Percentiles rank a stretch among this genome's conserved stretches.
phyloP scores from a whole-genome alignment of 2,329 filamentous ascomycete species.

The Leptographium galeiforme region DNA sequence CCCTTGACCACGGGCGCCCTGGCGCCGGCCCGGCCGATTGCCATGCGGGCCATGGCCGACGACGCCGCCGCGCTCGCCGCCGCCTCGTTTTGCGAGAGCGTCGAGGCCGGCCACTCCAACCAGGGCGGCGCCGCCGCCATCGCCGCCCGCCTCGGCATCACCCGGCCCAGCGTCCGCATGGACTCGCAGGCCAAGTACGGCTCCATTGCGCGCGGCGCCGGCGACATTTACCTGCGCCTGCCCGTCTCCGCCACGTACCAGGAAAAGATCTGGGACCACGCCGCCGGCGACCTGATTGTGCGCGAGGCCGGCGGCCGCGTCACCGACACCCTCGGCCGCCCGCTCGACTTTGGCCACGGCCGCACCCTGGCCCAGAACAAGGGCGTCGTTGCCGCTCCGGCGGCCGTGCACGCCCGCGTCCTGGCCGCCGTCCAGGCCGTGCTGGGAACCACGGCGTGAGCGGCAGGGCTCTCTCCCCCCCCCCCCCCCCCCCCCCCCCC shows the following conservation, averaged over 20 bases:
- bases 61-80: conserved; percentile 49
- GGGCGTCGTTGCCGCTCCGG: conserved; percentile 81
- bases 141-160: conserved; percentile 74
- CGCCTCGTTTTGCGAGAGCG: conserved; percentile 92
- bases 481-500: too few relatives aligned
- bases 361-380: conserved; percentile 82
- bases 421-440: conserved; percentile 74
- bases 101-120: conserved; percentile 83
- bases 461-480: too few relatives aligned
- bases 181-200: conserved; percentile 98
- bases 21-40: conserved; percentile 45
- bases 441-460: conserved; percentile 22
- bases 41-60: conserved; percentile 49
- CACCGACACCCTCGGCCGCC: conserved; percentile 74
- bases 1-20: conserved; percentile 49
- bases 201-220: conserved; percentile 83
- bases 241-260: conserved; percentile 72
- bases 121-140: conserved; percentile 82
- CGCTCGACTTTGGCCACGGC: conserved; percentile 75
- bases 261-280: conserved; percentile 99
- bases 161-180: conserved; percentile 80
- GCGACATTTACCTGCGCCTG: conserved; percentile 85
- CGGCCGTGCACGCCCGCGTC: conserved; percentile 60
- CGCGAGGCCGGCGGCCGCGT: conserved; percentile 87
- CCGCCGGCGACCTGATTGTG: conserved; percentile 86